Evolutionary conservation across 305 asterid genomes (phyloP).

Genomic region (Rubia tinctorum): DNA sequence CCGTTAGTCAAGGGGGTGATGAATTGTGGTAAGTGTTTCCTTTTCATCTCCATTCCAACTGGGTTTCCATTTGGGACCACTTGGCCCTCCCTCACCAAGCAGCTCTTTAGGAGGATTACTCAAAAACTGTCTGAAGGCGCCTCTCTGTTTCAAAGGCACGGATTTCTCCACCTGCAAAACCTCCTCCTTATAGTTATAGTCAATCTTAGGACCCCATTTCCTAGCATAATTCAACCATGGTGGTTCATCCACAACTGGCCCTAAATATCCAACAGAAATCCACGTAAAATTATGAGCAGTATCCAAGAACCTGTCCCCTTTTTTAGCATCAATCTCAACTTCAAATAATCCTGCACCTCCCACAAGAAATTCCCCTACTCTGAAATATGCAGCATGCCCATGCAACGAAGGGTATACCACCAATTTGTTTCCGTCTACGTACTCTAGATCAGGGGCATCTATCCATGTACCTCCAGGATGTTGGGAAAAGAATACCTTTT

Average conservation of each 20-base stretch:
- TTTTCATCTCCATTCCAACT: constrained; percentile 66
- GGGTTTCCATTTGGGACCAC: constrained; percentile 69
- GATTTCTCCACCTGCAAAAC: constrained; percentile 29
- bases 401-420: neutral
- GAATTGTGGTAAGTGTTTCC: no score
- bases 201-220: constrained; percentile 72
- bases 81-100: constrained; percentile 65
- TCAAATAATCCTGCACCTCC: constrained; percentile 28
- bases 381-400: neutral
- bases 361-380: neutral
- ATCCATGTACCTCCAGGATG: neutral
- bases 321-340: constrained; percentile 55
- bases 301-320: constrained; percentile 52
- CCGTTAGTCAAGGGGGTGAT: no score
- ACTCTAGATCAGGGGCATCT: neutral
- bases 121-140: constrained; percentile 31
- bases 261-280: constrained; percentile 49
- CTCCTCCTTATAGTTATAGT: constrained; percentile 36
- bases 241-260: constrained; percentile 46
- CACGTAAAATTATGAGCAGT: constrained; percentile 33
- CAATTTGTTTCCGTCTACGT: neutral
- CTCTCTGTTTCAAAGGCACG: constrained; percentile 31
- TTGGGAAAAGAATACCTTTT: neutral
- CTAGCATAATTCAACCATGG: constrained; percentile 64
- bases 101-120: constrained; percentile 51